Evolutionary conservation across 2,329 filamentous ascomycete species (phyloP), one percentile per base, ranked within the genome.

Genomic region (Diaporthe nobilis): DNA sequence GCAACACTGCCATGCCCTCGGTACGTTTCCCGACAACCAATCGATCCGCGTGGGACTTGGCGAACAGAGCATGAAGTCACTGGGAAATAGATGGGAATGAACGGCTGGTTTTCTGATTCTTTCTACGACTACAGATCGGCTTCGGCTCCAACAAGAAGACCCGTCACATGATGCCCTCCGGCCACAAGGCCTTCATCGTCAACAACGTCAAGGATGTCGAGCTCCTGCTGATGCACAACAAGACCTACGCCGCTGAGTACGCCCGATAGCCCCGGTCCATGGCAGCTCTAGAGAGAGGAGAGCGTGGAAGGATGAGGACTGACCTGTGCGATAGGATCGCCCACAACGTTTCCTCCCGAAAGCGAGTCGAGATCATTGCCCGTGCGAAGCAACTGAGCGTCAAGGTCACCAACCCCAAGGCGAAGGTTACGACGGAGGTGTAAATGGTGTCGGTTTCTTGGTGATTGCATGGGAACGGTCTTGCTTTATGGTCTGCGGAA

Each of bases 71-170:
- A 67, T 37, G 37, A 22, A 25, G 25, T n/a, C 44, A 60, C 25
- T 42, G 34, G 44, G 22, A 22, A 15, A n/a, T 37, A 22, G 42
- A 47, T 2, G 15, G 17, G 65, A 31, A 60, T 39, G 9, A 25
- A 28, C n/a, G 65, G 55, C 68, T 67, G 51, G 68, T 60, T 44
- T 51, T 71, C n/a, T 51, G n/a, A 53, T 47, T 78, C 42, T 71
- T 75, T 28, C 61, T 34, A 22, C 47, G 68, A 74, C 71, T 78
- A 75, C 86, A 98, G 97, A 99, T 99, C 87, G 97, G 97, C 85
- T 99, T 96, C 87, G 96, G 97, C 83, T 97, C 94, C 90, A 98
- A 98, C 95, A 98, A 95, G 93, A 98, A 98, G 93, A 99, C 97
- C 86, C 93, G 95, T 85, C 96, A 97, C 92, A 93, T 98, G 93